These are phyloP conservation scores for Kluyveromyces sp. DNA, from an alignment of 1,139 yeast genomes.

Conservation along the genomic window DNA sequence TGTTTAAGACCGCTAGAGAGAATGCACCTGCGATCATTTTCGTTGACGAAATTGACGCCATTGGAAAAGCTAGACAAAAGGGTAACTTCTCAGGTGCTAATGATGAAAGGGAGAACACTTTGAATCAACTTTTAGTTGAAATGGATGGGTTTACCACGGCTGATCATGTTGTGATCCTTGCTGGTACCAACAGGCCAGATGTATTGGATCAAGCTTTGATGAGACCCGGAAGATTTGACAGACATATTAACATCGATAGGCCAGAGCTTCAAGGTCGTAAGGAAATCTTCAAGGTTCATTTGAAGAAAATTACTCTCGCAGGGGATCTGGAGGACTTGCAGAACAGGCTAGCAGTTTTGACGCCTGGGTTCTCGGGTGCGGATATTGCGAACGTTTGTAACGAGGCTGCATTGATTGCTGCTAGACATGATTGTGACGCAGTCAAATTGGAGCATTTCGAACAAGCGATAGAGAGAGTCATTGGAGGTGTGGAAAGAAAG, in stretches of 20 bases:
- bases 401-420: conserved; percentile 79
- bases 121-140: conserved; percentile 72
- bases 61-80: conserved; percentile 68
- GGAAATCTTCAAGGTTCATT: conserved; percentile 65
- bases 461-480: conserved; percentile 73
- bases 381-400: conserved; percentile 80
- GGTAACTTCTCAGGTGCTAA: conserved; percentile 60
- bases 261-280: conserved; percentile 78
- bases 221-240: conserved; percentile 81
- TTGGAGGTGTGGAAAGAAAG: conserved; percentile 74
- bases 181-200: conserved; percentile 80
- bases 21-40: conserved; percentile 76
- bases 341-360: conserved; percentile 68
- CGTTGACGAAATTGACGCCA: conserved; percentile 81
- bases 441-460: conserved; percentile 64
- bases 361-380: conserved; percentile 84
- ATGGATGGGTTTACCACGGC: conserved; percentile 76
- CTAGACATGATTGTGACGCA: conserved; percentile 51
- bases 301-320: conserved; percentile 51
- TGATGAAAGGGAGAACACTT: conserved; percentile 75
- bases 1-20: conserved; percentile 71
- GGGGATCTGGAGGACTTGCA: conserved; percentile 52
- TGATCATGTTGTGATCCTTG: conserved; percentile 73
- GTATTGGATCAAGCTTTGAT: conserved; percentile 67
- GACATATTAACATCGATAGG: conserved; percentile 65